These are phyloP conservation scores for Fusarium humuli DNA, from an alignment of 2,329 filamentous ascomycete genomes.

Conservation along the genomic window DNA sequence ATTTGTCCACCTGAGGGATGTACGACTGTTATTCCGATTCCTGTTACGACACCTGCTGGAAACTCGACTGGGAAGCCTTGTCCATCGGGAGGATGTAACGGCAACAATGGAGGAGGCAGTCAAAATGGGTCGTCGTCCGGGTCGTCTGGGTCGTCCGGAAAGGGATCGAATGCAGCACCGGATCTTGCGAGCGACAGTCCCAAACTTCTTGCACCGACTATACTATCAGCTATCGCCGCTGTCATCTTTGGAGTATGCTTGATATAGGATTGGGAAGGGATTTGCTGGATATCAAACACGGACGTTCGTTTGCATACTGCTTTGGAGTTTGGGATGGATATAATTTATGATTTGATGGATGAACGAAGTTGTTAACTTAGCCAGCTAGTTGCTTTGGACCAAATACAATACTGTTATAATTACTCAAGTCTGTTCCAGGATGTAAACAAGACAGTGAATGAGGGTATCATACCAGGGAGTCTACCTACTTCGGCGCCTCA, in stretches of 20 bases:
- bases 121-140: background rate
- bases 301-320: background rate
- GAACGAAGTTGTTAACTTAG: background rate
- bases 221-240: conserved; percentile 27
- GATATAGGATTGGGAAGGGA: background rate
- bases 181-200: conserved; percentile 22
- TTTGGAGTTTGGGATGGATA: conserved; percentile 6
- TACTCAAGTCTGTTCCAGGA: background rate
- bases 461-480: background rate
- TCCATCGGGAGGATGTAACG: conserved; percentile 7
- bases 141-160: background rate
- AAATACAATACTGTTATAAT: background rate
- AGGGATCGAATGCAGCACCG: conserved; percentile 12
- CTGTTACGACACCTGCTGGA: conserved; percentile 5
- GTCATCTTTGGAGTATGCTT: conserved; percentile 31
- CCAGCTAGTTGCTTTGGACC: background rate
- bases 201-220: conserved; percentile 16
- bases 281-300: background rate
- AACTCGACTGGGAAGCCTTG: conserved; percentile 27
- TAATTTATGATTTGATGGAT: conserved; percentile 7
- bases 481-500: conserved; percentile 66
- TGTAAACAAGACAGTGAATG: background rate
- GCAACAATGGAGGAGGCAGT: background rate
- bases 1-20: conserved; percentile 29
- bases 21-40: background rate